A percentile compares a stretch with the other conserved stretches of the same genome.
Evolutionary conservation across 177 flowering plant species (phyloP).

Genomic region (Tripterygium wilfordii): DNA sequence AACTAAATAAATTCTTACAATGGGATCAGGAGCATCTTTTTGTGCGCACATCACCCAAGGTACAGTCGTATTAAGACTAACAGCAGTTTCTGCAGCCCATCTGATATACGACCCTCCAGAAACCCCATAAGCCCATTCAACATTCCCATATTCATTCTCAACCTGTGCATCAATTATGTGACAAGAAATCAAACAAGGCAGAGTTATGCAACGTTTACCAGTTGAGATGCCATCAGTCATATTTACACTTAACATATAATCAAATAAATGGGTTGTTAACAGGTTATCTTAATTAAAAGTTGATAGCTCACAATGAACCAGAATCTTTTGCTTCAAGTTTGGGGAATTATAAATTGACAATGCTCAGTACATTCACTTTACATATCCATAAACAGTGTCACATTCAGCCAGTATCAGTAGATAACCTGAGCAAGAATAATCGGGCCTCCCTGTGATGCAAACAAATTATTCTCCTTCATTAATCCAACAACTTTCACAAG

Average conservation of each 20-base stretch:
- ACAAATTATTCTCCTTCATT: slow-evolving; percentile 54
- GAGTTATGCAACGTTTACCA: too few relatives aligned
- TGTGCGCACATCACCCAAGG: slow-evolving; percentile 48
- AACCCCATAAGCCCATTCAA: slow-evolving; percentile 36
- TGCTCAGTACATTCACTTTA: too few relatives aligned
- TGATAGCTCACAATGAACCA: too few relatives aligned
- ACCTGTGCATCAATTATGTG: slow-evolving; percentile 16
- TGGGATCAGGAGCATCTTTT: slow-evolving; percentile 39
- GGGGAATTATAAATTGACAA: too few relatives aligned
- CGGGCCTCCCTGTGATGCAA: slow-evolving; percentile 76
- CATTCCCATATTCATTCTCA: slow-evolving; percentile 41
- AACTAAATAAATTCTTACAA: slow-evolving; percentile 18
- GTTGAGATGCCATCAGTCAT: too few relatives aligned
- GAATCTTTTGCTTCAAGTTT: too few relatives aligned
- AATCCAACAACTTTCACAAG: slow-evolving; percentile 35
- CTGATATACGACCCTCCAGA: slow-evolving; percentile 33
- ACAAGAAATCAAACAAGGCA: background rate
- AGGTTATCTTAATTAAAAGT: too few relatives aligned
- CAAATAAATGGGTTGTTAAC: too few relatives aligned
- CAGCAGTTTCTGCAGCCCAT: slow-evolving; percentile 50
- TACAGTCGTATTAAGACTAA: slow-evolving; percentile 34
- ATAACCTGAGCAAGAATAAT: slow-evolving; percentile 61
- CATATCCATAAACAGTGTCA: too few relatives aligned
- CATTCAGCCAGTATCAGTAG: background rate
- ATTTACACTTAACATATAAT: too few relatives aligned